A percentile compares a stretch with the other conserved stretches of the same genome.
These are phyloP conservation scores for Coffea canephora DNA, from an alignment of 257 asterid genomes.

Conservation along the genomic window DNA sequence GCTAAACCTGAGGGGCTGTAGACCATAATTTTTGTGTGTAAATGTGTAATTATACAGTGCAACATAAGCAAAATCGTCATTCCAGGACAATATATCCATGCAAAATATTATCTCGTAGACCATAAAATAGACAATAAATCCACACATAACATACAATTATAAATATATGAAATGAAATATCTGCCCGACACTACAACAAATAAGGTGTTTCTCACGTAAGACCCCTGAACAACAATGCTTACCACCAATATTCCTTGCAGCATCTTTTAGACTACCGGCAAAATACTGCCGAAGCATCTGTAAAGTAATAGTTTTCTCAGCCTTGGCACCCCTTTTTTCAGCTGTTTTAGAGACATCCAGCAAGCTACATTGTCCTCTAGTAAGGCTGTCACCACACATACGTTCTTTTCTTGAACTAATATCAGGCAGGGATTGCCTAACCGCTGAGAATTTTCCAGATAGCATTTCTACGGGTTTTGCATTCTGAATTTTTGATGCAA, in stretches of 20 bases:
- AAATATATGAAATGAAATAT: not conserved
- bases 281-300: constrained; percentile 84
- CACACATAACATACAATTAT: not conserved
- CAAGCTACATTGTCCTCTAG: constrained; percentile 44
- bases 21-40: not conserved
- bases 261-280: constrained; percentile 93
- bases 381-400: constrained; percentile 31
- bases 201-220: not conserved
- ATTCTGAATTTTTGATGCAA: constrained; percentile 29
- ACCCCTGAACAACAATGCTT: constrained; percentile 26
- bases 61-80: not conserved
- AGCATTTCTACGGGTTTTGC: constrained; percentile 26
- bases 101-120: not conserved
- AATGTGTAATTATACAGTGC: not conserved
- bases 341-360: constrained; percentile 30
- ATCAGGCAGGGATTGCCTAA: constrained; percentile 29
- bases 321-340: constrained; percentile 64
- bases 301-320: constrained; percentile 71
- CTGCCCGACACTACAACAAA: not conserved
- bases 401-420: constrained; percentile 35
- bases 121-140: not conserved
- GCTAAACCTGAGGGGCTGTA: not conserved
- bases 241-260: constrained; percentile 92
- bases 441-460: constrained; percentile 23
- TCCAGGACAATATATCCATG: not conserved